Base-by-base conservation (phyloP, 2,329 filamentous ascomycete species). In the Fusarium albidum region DNA sequence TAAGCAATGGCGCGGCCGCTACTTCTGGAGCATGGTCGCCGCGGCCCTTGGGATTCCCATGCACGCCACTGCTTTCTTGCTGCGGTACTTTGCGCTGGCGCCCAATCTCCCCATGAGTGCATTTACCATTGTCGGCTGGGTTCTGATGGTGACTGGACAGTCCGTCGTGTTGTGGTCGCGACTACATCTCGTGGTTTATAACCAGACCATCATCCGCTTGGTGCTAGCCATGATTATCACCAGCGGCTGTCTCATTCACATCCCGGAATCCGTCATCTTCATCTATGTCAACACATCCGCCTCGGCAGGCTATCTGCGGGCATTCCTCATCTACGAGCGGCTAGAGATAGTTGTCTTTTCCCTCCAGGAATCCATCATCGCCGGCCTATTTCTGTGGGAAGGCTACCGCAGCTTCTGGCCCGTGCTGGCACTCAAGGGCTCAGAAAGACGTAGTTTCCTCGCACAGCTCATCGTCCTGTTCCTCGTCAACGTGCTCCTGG, bases 81-180 rank as follows among this genome's bases (percentile, higher is more conserved):
- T 61, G 12, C 55, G 58, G 8, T 61, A 61, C 43, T 61, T 62
- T 50, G 55, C 49, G 35, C 6, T 61, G 34, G 58, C 58, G 2
- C 58, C 58, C 1, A 61, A 61, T 27, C 59, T 61, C 21, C 28
- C 51, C 9, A 50, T 61, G 14, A 62, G 45, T n/a, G 58, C 62
- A 2, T 42, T 61, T 28, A 61, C 58, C 0, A 62, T 58, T 14
- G 12, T 61, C 6, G 58, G 58, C n/a, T 61, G 58, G 58, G 62
- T 62, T 43, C 58, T 58, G 4, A 61, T 61, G 58, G 58, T 61
- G 11, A 61, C 58, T 0, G 58, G 58, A 2, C 58, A 61, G 45
- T 61, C 58, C 11, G 50, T 61, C 12, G 58, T 61, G 11, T 50
- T 61, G 5, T 61, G 62, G 21, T 61, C 58, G 6, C 43, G 58